Percentiles rank a stretch among this genome's conserved stretches.
Conservation (phyloP, 169 alveolate genomes). For the Eimeria acervulina region DNA sequence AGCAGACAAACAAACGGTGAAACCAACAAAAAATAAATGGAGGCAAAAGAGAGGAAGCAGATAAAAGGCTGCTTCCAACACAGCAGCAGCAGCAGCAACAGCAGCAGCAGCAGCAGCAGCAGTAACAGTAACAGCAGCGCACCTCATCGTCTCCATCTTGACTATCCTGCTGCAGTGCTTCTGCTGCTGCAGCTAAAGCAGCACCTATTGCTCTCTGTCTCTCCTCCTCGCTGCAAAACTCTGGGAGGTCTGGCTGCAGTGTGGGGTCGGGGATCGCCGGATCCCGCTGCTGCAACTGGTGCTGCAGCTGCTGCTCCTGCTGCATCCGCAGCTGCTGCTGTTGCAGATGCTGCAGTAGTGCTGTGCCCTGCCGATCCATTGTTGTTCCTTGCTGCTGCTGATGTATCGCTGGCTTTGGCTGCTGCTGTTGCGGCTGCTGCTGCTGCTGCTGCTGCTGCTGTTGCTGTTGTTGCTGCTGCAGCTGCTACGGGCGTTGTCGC, state of each 20-base stretch:
- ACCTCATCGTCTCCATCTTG: neutral
- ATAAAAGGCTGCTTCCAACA: neutral
- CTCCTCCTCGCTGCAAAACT: slow-evolving; percentile 25
- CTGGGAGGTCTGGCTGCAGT: neutral
- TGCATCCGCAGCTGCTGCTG: neutral
- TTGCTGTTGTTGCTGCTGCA: neutral
- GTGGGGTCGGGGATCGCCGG: slow-evolving; percentile 25
- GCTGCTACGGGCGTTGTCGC: neutral
- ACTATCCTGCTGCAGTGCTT: neutral
- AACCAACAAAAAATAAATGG: neutral
- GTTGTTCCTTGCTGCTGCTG: too few relatives aligned
- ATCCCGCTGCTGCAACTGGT: neutral
- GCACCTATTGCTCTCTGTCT: neutral
- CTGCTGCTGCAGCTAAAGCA: neutral
- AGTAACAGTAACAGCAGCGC: neutral
- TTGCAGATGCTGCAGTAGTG: neutral
- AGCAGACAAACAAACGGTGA: too few relatives aligned
- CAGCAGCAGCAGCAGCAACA: neutral
- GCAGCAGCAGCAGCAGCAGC: too few relatives aligned
- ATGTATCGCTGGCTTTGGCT: too few relatives aligned
- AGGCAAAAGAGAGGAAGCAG: neutral
- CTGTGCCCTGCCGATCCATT: too few relatives aligned
- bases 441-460: neutral
- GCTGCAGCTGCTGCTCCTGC: neutral
- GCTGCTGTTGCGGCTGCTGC: neutral